phyloP scores from a whole-genome alignment of 352 stramenopile species.

The Phytopythium vexans region DNA sequence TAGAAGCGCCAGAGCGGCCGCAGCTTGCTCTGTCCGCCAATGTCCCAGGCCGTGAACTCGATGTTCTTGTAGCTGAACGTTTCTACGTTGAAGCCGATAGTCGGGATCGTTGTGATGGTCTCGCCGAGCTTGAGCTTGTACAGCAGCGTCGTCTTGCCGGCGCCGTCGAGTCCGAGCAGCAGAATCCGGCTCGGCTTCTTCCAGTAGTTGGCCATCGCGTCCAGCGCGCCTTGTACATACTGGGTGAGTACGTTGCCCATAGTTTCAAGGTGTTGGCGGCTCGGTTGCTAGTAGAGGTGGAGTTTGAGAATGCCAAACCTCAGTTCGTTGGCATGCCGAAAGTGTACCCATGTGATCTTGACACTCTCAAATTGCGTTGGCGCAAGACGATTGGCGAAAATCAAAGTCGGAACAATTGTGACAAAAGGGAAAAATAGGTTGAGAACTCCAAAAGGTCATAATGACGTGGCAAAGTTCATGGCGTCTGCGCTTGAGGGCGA shows the following conservation, averaged over 20 bases:
- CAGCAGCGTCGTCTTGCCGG: conserved; percentile 95
- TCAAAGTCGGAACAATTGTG: too few species aligned
- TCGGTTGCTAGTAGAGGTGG: background rate
- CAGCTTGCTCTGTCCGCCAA: conserved; percentile 72
- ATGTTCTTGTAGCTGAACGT: conserved; percentile 67
- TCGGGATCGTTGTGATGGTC: conserved; percentile 61
- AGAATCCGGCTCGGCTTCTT: conserved; percentile 47
- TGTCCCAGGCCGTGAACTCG: conserved; percentile 77
- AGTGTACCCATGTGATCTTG: conserved; percentile 1
- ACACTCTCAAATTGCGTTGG: conserved; percentile 1
- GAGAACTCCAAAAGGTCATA: too few species aligned
- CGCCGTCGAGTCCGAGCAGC: conserved; percentile 91
- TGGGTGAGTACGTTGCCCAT: conserved; percentile 33
- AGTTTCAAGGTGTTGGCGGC: background rate
- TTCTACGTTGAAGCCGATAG: conserved; percentile 83
- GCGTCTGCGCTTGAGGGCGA: too few species aligned
- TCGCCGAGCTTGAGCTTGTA: conserved; percentile 80
- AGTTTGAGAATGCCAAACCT: background rate
- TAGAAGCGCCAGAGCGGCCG: conserved; percentile 76
- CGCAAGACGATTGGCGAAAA: conserved; percentile 4
- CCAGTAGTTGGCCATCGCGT: conserved; percentile 29
- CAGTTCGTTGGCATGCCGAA: background rate
- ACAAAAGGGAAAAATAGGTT: too few species aligned
- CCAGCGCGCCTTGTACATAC: conserved; percentile 26
- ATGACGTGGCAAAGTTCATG: too few species aligned